Conservation (phyloP, 345 rosid genomes). For the Boechera stricta region DNA sequence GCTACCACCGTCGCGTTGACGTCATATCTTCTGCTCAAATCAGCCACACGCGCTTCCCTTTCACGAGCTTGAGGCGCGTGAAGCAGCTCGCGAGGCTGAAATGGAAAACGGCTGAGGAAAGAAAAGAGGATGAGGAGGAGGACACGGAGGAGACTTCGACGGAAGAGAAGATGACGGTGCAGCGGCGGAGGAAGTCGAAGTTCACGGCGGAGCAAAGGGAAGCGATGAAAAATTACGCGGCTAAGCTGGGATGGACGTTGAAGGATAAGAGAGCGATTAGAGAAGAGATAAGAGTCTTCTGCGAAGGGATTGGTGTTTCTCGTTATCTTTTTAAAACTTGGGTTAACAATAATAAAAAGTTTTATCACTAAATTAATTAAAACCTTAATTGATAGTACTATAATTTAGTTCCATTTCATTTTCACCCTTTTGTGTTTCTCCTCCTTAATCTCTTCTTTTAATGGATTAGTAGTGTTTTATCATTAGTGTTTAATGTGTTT, state of each 20-base stretch:
- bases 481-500: slow-evolving; percentile 11
- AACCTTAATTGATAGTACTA: neutral
- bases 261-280: slow-evolving; percentile 43
- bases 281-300: slow-evolving; percentile 48
- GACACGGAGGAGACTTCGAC: slow-evolving; percentile 42
- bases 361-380: slow-evolving; percentile 24
- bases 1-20: slow-evolving; percentile 71
- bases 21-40: slow-evolving; percentile 30
- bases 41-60: slow-evolving; percentile 31
- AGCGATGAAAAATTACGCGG: slow-evolving; percentile 48
- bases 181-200: slow-evolving; percentile 46
- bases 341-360: slow-evolving; percentile 52
- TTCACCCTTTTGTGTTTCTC: neutral
- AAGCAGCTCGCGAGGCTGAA: slow-evolving; percentile 47
- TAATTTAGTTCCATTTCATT: slow-evolving; percentile 27
- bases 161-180: slow-evolving; percentile 29
- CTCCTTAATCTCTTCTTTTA: neutral
- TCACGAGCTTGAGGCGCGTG: slow-evolving; percentile 46
- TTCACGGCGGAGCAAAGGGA: slow-evolving; percentile 47
- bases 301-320: slow-evolving; percentile 51
- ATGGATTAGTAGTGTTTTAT: slow-evolving; percentile 10
- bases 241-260: slow-evolving; percentile 51
- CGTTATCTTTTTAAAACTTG: slow-evolving; percentile 50
- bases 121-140: slow-evolving; percentile 3
- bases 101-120: slow-evolving; percentile 18